phyloP scores from a whole-genome alignment of 176 grass and related monocot genomes.

The Rhynchospora tenuis region DNA sequence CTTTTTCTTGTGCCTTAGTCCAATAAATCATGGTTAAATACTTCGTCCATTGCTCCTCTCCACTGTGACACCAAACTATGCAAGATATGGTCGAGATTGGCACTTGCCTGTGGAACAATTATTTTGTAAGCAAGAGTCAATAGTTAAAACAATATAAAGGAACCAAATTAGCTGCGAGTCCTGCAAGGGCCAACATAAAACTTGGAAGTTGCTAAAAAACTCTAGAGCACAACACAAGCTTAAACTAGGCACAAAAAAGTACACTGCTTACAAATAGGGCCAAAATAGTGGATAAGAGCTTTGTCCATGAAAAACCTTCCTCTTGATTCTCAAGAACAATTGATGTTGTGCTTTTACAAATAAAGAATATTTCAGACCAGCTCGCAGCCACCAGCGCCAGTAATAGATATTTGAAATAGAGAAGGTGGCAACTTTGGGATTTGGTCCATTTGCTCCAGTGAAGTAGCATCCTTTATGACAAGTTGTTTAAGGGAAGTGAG shows the following conservation, averaged over 20 bases:
- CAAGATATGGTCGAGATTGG: not conserved
- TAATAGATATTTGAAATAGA: not conserved
- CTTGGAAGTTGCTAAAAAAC: not conserved
- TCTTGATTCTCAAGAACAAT: too few species aligned
- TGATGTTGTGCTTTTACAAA: too few species aligned
- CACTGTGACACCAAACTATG: not conserved
- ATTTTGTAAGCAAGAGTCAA: not conserved
- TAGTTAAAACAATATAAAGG: not conserved
- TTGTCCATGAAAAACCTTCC: too few species aligned
- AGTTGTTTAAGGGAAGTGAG: not conserved
- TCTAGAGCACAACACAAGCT: not conserved
- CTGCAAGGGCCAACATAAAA: not conserved
- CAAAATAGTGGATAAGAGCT: not conserved
- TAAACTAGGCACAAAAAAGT: not conserved
- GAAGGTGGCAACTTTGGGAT: constrained; percentile 24
- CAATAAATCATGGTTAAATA: too few species aligned
- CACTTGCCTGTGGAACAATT: not conserved
- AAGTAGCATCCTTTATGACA: not conserved
- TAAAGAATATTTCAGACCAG: too few species aligned
- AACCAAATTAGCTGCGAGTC: not conserved
- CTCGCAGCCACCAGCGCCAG: not conserved
- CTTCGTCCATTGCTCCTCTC: not conserved
- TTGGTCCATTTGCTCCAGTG: constrained; percentile 24
- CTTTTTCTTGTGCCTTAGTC: too few species aligned
- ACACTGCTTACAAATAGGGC: not conserved